A percentile compares a stretch with the other conserved stretches of the same genome.
Conservation (phyloP, 495 filamentous ascomycete species). For the Amphirosellinia nigrospora region DNA sequence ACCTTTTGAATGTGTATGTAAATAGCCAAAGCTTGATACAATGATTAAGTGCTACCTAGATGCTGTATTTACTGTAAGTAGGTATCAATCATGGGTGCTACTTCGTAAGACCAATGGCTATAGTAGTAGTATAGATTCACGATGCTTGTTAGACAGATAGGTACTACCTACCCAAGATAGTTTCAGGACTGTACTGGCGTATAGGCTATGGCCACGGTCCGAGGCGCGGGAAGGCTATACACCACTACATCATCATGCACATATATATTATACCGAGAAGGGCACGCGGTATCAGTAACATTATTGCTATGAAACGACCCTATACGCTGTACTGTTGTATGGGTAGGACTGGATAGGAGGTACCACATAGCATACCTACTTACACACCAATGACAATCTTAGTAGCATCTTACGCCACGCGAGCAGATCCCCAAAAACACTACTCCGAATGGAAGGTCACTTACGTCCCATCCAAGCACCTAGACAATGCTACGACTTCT, state of each 20-base stretch:
- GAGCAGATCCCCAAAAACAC: conserved; percentile 10
- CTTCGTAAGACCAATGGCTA: no score
- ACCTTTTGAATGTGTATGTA: no score
- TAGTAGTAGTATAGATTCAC: background rate
- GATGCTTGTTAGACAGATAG: background rate
- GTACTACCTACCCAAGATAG: no score
- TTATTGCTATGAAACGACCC: background rate
- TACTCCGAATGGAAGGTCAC: conserved; percentile 22
- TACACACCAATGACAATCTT: background rate
- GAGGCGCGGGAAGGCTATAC: conserved; percentile 3
- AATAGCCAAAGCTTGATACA: no score
- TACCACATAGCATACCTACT: background rate
- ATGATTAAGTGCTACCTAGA: no score
- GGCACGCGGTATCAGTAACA: background rate
- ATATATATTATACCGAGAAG: background rate
- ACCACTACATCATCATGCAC: background rate
- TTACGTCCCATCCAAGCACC: conserved; percentile 2
- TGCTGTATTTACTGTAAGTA: no score
- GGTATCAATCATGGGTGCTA: no score
- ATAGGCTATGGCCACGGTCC: background rate
- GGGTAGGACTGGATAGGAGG: background rate
- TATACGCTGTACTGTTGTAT: background rate
- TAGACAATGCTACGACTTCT: background rate
- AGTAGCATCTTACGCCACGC: background rate
- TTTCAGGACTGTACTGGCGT: background rate